Conservation (phyloP, 306 rosid species). For the Geum urbanum region DNA sequence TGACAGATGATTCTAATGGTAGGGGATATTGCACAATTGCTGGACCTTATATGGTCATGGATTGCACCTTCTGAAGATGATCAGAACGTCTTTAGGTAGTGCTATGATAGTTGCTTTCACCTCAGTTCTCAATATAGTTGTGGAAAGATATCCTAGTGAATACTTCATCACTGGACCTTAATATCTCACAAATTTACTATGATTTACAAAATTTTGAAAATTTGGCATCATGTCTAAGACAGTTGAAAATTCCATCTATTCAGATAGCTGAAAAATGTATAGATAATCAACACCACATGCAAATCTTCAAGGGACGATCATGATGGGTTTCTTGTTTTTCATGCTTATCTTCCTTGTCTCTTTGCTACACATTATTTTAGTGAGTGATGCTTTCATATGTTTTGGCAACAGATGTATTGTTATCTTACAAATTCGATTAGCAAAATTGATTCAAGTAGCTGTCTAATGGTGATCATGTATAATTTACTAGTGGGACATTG, state of each 20-base stretch:
- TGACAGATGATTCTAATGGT: slow-evolving; percentile 83
- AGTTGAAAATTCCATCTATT: not conserved
- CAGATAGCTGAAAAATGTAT: not conserved
- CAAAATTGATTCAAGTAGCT: not conserved
- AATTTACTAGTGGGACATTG: slow-evolving; percentile 22
- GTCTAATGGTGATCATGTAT: slow-evolving; percentile 23
- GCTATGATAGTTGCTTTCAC: slow-evolving; percentile 25
- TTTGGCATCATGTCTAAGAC: not conserved
- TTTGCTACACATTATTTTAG: not conserved
- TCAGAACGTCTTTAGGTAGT: slow-evolving; percentile 65
- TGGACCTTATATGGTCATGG: slow-evolving; percentile 97
- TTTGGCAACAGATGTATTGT: not conserved
- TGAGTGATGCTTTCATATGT: not conserved
- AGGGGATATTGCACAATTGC: slow-evolving; percentile 78
- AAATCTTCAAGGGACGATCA: slow-evolving; percentile 2
- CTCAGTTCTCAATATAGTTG: slow-evolving; percentile 11
- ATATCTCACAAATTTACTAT: slow-evolving; percentile 2
- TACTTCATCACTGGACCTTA: slow-evolving; percentile 13
- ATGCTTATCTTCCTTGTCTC: not conserved
- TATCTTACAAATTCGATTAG: not conserved
- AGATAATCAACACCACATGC: slow-evolving; percentile 1
- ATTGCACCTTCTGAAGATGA: slow-evolving; percentile 84
- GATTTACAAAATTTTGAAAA: not conserved
- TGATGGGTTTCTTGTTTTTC: not conserved
- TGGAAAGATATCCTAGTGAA: not conserved